A percentile compares a stretch with the other conserved stretches of the same genome.
Evolutionary conservation across 352 stramenopile species (phyloP).

Genomic region (Thalassiosira sp.): DNA sequence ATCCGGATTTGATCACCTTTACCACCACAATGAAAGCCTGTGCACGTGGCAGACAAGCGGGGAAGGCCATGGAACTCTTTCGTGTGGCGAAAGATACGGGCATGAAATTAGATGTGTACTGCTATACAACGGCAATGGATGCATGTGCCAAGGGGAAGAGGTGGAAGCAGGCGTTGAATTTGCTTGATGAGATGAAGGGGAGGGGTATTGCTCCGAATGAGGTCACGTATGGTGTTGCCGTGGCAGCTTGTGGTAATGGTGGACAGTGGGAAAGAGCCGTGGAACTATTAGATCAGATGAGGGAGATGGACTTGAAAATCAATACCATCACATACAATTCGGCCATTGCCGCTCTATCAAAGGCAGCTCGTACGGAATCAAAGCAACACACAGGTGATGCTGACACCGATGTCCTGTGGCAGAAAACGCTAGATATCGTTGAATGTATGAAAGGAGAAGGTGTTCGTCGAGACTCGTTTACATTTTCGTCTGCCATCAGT

Average conservation of each 20-base stretch:
- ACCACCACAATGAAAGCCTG: conserved; percentile 77
- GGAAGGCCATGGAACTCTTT: conserved; percentile 66
- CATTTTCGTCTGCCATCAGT: conserved; percentile 72
- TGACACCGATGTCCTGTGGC: conserved; percentile 51
- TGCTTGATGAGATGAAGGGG: conserved; percentile 77
- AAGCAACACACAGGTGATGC: conserved; percentile 12
- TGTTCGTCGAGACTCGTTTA: conserved; percentile 73
- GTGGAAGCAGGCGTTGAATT: conserved; percentile 61
- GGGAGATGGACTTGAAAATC: conserved; percentile 59
- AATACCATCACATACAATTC: conserved; percentile 82
- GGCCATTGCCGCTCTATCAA: conserved; percentile 70
- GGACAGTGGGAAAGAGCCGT: conserved; percentile 71
- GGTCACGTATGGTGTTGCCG: conserved; percentile 74
- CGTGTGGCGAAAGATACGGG: conserved; percentile 65
- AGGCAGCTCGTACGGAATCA: conserved; percentile 48
- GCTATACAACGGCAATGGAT: conserved; percentile 79
- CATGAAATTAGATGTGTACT: conserved; percentile 66
- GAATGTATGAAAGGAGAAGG: conserved; percentile 69
- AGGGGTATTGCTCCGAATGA: conserved; percentile 64
- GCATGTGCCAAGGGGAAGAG: conserved; percentile 68
- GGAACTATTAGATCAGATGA: conserved; percentile 72
- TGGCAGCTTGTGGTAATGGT: conserved; percentile 76
- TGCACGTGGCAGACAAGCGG: conserved; percentile 52
- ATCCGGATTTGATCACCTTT: conserved; percentile 76
- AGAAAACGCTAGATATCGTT: conserved; percentile 62